Base-by-base conservation (phyloP, 164 flowering plant species). In the Tetracentron sinense region DNA sequence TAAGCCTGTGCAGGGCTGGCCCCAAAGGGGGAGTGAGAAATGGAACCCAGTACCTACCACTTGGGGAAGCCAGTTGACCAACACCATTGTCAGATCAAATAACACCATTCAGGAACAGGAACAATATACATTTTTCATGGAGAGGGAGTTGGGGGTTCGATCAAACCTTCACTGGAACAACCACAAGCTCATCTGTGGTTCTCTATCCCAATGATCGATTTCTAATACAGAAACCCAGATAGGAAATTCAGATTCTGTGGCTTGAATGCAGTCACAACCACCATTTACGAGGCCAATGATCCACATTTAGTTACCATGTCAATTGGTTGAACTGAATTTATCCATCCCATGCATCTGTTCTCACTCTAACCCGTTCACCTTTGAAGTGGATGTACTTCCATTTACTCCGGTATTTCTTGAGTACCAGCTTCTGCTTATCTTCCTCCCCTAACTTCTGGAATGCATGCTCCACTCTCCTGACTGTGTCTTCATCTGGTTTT, bases 401-500 rank as follows among this genome's bases (percentile, higher is more conserved):
- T 74, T 80, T 85, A 62, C 70, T 50, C 33, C 49, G 75, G 66
- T 95, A 88, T 64, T 76, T 85, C 76, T 72, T 74, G 30, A 85
- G 61, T 66, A 88, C 71, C 64, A 79, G 62, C 60, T 78, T 81
- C 72, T 71, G 73, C 65, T 84, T 90, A 38, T 85, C 96, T 62
- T 78, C 90, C 68, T 84, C 80, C 20, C 90, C 97, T 21, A 82
- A 61, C 21, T 66, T 74, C 56, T 66, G 60, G 65, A 95, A 89
- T 26, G 96, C 94, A 67, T 67, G 64, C 23, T 83, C 87, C 42
- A 92, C 74, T 73, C 83, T 83, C 78, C 72, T 72, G 7, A 82
- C 75, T 0, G 96, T 88, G 67, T 89, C 94, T 74, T 88, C 85
- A 67, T 92, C 99, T 29, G 97, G 97, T 69, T 79, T 92, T 46